Percentiles rank a stretch among this genome's conserved stretches.
Conservation (phyloP, 2,329 filamentous ascomycete species). For the Arthrinium phaeospermum region DNA sequence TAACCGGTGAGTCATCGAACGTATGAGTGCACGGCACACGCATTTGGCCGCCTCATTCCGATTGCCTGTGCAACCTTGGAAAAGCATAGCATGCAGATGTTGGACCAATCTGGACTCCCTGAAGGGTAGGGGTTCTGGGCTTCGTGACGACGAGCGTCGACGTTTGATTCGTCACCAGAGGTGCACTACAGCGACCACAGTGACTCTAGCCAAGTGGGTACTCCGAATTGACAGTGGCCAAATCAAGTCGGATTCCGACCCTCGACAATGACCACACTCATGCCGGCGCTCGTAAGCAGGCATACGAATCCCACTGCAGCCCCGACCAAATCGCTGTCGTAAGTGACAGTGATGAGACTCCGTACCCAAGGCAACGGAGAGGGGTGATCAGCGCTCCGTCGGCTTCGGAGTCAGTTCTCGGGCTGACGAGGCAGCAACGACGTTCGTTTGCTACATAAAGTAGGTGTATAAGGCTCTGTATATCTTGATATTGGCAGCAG, state of each 20-base stretch:
- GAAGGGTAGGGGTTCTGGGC: background rate
- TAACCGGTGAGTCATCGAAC: background rate
- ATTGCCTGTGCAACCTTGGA: background rate
- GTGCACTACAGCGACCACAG: background rate
- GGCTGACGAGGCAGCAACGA: background rate
- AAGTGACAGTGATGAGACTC: background rate
- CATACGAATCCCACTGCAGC: background rate
- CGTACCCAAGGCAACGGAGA: background rate
- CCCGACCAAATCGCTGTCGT: background rate
- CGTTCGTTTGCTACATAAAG: background rate
- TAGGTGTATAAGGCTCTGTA: background rate
- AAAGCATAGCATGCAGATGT: background rate
- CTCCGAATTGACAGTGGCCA: background rate
- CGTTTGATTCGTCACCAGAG: background rate
- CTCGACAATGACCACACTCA: background rate
- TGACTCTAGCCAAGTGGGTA: background rate
- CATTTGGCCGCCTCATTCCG: background rate
- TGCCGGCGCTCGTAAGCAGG: background rate
- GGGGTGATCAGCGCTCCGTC: background rate
- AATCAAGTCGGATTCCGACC: constrained; percentile 4
- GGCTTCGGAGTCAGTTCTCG: background rate
- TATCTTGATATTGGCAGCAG: background rate
- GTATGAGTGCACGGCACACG: background rate
- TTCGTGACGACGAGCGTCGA: background rate
- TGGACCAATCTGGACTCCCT: background rate